Evolutionary conservation across 352 stramenopile species (phyloP), one percentile per base, ranked within the genome.

Genomic region (Saprolegnia parasitica): DNA sequence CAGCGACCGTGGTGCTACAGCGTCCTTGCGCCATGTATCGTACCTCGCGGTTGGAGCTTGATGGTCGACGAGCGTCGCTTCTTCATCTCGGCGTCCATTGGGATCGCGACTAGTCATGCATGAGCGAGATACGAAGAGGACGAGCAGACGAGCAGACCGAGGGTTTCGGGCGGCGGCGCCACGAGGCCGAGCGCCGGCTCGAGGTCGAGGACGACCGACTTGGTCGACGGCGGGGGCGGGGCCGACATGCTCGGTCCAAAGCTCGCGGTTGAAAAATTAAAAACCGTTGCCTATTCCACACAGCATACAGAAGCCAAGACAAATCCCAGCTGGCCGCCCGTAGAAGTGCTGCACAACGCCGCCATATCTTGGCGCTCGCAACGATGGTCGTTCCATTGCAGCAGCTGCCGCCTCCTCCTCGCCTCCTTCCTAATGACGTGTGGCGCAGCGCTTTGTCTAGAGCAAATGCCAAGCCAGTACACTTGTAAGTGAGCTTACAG

Each of bases 11-110:
- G 35, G 10, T 63, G 24, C n/a, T 13, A 0, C 18, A 11, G 32
- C 10, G 20, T 26, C 20, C 35, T 46, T n/a, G 42, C 10, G 29
- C 21, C 16, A 47, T 39, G 9, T 9, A 21, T 16, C 15, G 15
- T 63, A 63, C 56, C 56, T 63, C 56, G n/a, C 29, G 56, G 56
- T n/a, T 63, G 56, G 4, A 63, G 56, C 29, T 63, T 63, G 15
- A 63, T 63, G 26, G 56, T 63, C 26, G 56, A 63, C 21, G 56
- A 63, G 18, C 56, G 56, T 16, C 56, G 56, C 56, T 63, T 63
- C 35, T 45, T 46, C 11, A 63, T 39, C 13, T 63, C 56, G 35
- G 16, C 32, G 24, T 63, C 56, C 15, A 45, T 63, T 49, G 42
- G 42, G 42, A 49, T 49, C 42, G 42, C 42, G 18, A 49, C 42